Conservation (phyloP, 1,139 yeast species). For the Blastobotrys ciferrii region DNA sequence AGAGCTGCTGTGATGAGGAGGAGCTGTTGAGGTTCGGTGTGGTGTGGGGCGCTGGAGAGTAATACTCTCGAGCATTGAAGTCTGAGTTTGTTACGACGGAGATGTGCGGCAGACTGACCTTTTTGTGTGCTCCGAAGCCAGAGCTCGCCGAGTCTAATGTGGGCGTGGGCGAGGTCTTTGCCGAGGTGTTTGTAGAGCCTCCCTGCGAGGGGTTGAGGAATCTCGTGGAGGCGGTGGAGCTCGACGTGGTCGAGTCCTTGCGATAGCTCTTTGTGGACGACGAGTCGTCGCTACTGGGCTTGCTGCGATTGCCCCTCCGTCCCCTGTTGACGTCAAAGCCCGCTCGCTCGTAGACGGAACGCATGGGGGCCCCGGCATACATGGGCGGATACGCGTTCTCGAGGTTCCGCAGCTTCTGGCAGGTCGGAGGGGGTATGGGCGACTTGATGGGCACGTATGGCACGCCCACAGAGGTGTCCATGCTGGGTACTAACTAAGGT, state of each 20-base stretch:
- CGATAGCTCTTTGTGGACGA: constrained; percentile 3
- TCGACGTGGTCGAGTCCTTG: constrained; percentile 11
- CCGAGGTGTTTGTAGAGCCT: neutral
- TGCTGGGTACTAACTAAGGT: too few relatives aligned
- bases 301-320: neutral
- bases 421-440: constrained; percentile 4
- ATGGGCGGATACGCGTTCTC: constrained; percentile 42
- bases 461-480: constrained; percentile 5
- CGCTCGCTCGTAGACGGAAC: constrained; percentile 42
- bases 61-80: constrained; percentile 5
- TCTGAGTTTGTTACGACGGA: constrained; percentile 13
- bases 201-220: neutral
- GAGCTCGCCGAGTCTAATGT: constrained; percentile 3
- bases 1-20: neutral
- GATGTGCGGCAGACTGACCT: constrained; percentile 3
- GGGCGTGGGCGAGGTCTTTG: constrained; percentile 7
- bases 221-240: constrained; percentile 5
- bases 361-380: constrained; percentile 33
- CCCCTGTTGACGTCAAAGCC: constrained; percentile 39
- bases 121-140: constrained; percentile 2
- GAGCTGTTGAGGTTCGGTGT: constrained; percentile 3
- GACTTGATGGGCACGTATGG: constrained; percentile 8
- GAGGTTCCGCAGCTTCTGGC: constrained; percentile 24
- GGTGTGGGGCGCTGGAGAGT: neutral
- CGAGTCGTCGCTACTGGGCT: neutral